phyloP scores from a whole-genome alignment of 225 moss, liverwort and hornwort species.

The Physcomitrellopsis africana region DNA sequence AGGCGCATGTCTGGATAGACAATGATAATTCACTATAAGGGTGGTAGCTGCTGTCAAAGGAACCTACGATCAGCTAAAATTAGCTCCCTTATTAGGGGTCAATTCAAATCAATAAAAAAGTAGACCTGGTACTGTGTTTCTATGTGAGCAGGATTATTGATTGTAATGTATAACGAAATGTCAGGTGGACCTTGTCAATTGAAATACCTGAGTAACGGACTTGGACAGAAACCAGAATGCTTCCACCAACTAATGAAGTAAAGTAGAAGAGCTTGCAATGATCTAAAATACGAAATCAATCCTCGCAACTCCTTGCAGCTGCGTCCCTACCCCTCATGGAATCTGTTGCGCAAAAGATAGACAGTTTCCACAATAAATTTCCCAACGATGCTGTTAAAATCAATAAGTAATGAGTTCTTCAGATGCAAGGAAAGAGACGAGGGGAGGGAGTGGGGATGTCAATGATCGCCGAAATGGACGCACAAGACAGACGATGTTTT shows the following conservation, averaged over 20 bases:
- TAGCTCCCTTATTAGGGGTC: background rate
- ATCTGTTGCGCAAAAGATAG: conserved; percentile 24
- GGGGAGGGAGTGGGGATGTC: background rate
- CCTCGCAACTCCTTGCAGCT: conserved; percentile 19
- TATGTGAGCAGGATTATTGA: background rate
- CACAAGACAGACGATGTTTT: background rate
- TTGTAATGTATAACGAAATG: background rate
- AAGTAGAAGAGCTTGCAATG: conserved; percentile 19
- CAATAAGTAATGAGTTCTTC: background rate
- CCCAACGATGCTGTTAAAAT: no score
- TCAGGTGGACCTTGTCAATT: background rate
- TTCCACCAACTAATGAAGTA: conserved; percentile 7
- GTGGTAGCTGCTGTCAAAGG: no score
- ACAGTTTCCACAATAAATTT: conserved; percentile 14
- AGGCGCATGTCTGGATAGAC: no score
- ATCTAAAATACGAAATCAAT: background rate
- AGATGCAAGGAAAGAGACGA: background rate
- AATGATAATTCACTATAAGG: no score
- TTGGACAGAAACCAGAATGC: conserved; percentile 11
- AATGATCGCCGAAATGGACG: background rate
- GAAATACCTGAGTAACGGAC: conserved; percentile 7
- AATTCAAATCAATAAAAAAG: background rate
- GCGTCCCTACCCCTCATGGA: background rate
- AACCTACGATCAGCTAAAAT: no score
- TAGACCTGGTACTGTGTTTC: background rate